Conservation (phyloP, 1,139 yeast species). For the Pichia sp. region DNA sequence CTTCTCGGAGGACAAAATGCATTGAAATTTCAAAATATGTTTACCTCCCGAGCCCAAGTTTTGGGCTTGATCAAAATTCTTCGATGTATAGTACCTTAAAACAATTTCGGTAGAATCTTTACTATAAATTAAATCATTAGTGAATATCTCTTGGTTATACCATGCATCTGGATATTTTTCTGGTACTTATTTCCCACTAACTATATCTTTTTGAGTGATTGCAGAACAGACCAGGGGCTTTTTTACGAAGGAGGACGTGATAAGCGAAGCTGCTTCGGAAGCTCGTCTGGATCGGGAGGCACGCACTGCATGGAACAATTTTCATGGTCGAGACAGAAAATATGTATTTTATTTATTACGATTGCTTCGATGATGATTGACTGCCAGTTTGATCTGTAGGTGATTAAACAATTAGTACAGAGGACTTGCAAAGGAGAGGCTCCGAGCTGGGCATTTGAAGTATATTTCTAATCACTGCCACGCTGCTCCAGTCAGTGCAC, state of each 20-base stretch:
- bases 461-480: neutral
- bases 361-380: neutral
- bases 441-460: neutral
- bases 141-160: too few species aligned
- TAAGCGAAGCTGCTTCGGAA: neutral
- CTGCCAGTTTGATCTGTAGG: neutral
- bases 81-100: too few species aligned
- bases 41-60: too few species aligned
- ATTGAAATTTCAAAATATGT: neutral
- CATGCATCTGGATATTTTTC: too few species aligned
- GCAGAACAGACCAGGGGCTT: too few species aligned
- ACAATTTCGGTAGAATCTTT: too few species aligned
- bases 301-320: neutral
- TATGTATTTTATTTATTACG: neutral
- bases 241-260: neutral
- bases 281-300: neutral
- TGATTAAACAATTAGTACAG: neutral
- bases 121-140: too few species aligned
- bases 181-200: too few species aligned
- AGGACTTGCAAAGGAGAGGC: neutral
- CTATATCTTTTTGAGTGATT: too few species aligned
- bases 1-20: neutral
- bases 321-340: neutral
- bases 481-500: neutral
- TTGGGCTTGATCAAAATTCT: too few species aligned